A percentile compares a stretch with the other conserved stretches of the same genome.
Conservation (phyloP, 2,329 filamentous ascomycete species). For the Aspergillus neoniger region DNA sequence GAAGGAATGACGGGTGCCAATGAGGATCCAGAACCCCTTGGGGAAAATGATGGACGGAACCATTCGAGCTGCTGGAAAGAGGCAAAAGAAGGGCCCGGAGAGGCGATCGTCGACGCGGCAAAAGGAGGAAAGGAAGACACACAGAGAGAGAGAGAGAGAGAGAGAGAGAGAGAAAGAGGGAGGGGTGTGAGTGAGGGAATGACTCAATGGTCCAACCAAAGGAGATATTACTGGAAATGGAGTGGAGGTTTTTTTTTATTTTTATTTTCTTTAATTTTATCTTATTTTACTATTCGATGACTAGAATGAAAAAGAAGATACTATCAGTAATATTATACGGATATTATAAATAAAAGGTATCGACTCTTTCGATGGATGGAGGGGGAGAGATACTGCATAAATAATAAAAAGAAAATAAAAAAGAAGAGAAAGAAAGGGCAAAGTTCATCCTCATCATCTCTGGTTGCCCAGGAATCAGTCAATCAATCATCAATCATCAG, state of each 20-base stretch:
- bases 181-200: no score
- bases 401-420: no score
- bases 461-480: no score
- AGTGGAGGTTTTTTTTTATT: not conserved
- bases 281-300: no score
- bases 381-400: no score
- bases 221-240: not conserved
- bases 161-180: not conserved
- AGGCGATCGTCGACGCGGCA: constrained; percentile 11
- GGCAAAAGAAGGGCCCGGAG: not conserved
- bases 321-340: no score
- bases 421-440: no score
- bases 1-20: constrained; percentile 11
- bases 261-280: not conserved
- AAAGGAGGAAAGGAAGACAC: not conserved
- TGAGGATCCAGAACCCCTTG: constrained; percentile 12
- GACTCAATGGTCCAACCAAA: not conserved
- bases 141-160: not conserved
- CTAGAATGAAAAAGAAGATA: no score
- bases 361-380: no score
- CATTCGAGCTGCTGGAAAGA: not conserved
- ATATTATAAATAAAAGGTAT: no score
- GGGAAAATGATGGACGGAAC: constrained; percentile 9
- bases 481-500: not conserved
- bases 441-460: no score